Evolutionary conservation across 306 rosid species (phyloP).

Genomic region (Rosa lucieae): DNA sequence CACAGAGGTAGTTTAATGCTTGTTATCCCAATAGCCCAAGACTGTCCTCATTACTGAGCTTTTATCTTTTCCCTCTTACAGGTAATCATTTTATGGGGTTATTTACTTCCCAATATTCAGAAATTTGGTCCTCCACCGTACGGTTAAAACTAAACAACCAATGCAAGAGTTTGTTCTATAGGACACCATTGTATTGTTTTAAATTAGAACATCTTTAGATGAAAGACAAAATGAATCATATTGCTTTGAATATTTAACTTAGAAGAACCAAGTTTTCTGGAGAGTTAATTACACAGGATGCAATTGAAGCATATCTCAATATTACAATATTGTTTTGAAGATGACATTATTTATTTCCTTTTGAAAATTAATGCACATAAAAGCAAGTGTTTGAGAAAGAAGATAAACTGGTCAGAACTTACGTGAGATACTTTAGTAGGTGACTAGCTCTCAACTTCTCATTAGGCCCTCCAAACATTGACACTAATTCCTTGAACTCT

Average conservation of each 20-base stretch:
- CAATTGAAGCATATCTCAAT: not conserved
- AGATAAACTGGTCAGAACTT: constrained; percentile 35
- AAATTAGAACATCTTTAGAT: not conserved
- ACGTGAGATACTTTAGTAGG: constrained; percentile 64
- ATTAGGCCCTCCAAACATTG: constrained; percentile 85
- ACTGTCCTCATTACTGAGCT: not conserved
- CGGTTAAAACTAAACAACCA: not conserved
- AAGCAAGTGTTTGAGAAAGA: constrained; percentile 10
- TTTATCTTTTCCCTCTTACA: not conserved
- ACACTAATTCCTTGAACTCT: constrained; percentile 75
- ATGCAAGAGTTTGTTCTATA: not conserved
- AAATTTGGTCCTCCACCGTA: not conserved
- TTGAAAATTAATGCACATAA: constrained; percentile 13
- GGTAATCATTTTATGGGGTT: not conserved
- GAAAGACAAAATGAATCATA: not conserved
- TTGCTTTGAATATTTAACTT: not conserved
- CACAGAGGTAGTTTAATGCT: not conserved
- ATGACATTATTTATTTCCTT: not conserved
- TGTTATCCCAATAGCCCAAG: not conserved
- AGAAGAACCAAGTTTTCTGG: not conserved
- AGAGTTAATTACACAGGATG: not conserved
- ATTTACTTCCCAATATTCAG: not conserved
- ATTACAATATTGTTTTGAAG: not conserved
- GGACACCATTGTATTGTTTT: not conserved
- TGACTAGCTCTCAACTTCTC: constrained; percentile 75